Evolutionary conservation across 2,329 filamentous ascomycete genomes (phyloP).

Genomic region (Fusarium tanahbumbuense): DNA sequence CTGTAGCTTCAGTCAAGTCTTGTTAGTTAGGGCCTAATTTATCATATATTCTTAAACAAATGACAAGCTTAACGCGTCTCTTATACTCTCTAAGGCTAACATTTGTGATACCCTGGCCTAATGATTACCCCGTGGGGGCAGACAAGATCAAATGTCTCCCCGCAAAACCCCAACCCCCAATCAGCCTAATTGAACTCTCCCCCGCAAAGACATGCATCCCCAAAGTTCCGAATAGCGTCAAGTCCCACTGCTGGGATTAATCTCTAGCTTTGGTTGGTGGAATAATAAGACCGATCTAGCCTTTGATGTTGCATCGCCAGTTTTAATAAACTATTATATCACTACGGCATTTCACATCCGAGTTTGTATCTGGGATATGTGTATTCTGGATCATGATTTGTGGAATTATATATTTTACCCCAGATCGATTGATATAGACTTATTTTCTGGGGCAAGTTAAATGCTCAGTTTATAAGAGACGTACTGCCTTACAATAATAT

Average conservation of each 20-base stretch:
- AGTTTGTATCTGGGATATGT: not conserved
- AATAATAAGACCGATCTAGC: constrained; percentile 9
- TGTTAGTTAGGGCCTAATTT: too few relatives aligned
- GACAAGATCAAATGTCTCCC: not conserved
- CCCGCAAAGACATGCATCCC: constrained; percentile 3
- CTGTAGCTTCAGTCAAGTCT: too few relatives aligned
- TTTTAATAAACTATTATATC: not conserved
- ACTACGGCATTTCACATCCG: constrained; percentile 21
- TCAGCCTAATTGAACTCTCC: not conserved
- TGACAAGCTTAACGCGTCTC: too few relatives aligned
- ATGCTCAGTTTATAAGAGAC: not conserved
- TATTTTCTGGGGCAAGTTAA: not conserved
- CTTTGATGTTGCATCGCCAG: not conserved
- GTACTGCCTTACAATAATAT: not conserved
- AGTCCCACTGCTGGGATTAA: not conserved
- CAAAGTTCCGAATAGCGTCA: constrained; percentile 11
- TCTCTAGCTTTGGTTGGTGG: constrained; percentile 15
- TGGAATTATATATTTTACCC: not conserved
- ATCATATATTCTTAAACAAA: too few relatives aligned
- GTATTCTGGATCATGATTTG: constrained; percentile 6
- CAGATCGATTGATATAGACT: not conserved
- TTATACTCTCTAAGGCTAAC: too few relatives aligned
- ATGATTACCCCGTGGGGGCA: constrained; percentile 10
- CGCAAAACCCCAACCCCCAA: constrained; percentile 22
- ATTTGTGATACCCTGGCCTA: not conserved